Percentiles rank a stretch among this genome's conserved stretches.
Conservation (phyloP, 2,329 filamentous ascomycete genomes). For the Amesomyces nigricolor region DNA sequence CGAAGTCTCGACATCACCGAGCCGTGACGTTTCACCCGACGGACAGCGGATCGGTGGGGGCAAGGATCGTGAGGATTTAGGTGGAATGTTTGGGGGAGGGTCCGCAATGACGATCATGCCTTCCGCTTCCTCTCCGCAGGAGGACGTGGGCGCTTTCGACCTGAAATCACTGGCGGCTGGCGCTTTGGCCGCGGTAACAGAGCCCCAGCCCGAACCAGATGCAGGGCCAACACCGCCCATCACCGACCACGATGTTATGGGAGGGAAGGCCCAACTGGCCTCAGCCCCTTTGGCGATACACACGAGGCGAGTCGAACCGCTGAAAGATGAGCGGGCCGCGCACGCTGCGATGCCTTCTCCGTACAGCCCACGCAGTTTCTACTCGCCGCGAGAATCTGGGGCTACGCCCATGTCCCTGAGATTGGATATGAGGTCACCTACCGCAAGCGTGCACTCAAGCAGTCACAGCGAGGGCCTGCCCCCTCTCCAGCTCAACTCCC, state of each 20-base stretch:
- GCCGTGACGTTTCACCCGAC: constrained; percentile 4
- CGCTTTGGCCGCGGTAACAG: constrained; percentile 26
- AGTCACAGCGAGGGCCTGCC: constrained; percentile 26
- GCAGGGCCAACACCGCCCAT: constrained; percentile 23
- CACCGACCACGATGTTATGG: constrained; percentile 21
- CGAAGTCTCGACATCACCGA: constrained; percentile 12
- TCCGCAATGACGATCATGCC: constrained; percentile 12
- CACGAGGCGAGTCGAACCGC: constrained; percentile 11
- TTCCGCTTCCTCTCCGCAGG: constrained; percentile 6
- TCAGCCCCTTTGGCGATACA: constrained; percentile 17
- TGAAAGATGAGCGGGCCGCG: constrained; percentile 15
- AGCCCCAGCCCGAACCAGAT: constrained; percentile 16
- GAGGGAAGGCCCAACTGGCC: constrained; percentile 10
- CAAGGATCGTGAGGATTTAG: background rate
- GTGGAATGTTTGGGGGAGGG: background rate
- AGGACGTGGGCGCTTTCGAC: constrained; percentile 25
- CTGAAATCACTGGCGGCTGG: constrained; percentile 31
- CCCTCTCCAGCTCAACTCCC: constrained; percentile 35
- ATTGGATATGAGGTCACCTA: constrained; percentile 22
- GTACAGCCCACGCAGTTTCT: constrained; percentile 23
- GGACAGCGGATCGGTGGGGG: constrained; percentile 3
- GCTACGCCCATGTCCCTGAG: constrained; percentile 16
- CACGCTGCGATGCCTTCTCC: constrained; percentile 19
- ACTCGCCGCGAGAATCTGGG: constrained; percentile 20
- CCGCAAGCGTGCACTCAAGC: constrained; percentile 21